Evolutionary conservation across 371 early-diverging fungal species (phyloP).

Genomic region (Syncephalastrum racemosum): DNA sequence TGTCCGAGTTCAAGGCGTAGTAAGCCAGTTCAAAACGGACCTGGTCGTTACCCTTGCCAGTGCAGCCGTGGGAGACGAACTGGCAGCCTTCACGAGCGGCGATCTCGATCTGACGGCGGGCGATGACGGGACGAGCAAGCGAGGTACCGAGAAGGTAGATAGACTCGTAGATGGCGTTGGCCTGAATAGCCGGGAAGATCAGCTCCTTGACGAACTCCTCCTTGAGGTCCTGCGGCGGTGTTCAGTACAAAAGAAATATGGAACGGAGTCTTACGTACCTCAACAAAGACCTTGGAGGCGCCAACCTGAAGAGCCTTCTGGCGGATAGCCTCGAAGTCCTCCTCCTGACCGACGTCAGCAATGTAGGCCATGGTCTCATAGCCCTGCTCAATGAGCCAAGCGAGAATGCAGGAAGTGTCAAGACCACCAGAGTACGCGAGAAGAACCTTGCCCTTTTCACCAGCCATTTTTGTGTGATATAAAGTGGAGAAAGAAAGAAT

Average conservation of each 20-base stretch:
- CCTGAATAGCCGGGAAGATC: constrained; percentile 92
- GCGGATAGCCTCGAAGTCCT: constrained; percentile 94
- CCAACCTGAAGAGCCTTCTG: constrained; percentile 91
- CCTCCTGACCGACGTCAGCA: constrained; percentile 98
- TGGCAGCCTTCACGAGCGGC: constrained; percentile 90
- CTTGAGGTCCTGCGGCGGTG: constrained; percentile 71
- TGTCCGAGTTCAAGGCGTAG: constrained; percentile 90
- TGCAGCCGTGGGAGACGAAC: constrained; percentile 96
- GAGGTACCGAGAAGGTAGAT: constrained; percentile 97
- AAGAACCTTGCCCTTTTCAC: constrained; percentile 83
- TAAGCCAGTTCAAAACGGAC: constrained; percentile 98
- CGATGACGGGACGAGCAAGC: constrained; percentile 95
- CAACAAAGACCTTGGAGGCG: constrained; percentile 93
- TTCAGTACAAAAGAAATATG: not conserved
- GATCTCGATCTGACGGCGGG: constrained; percentile 87
- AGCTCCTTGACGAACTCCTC: constrained; percentile 91
- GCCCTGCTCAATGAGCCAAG: constrained; percentile 96
- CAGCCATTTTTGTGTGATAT: constrained; percentile 31
- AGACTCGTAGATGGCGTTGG: constrained; percentile 93
- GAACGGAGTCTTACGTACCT: constrained; percentile 46
- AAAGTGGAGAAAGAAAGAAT: too few relatives aligned
- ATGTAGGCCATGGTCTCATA: constrained; percentile 96
- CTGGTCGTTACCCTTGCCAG: constrained; percentile 99
- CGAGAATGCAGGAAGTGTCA: constrained; percentile 97
- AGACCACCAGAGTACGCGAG: constrained; percentile 98